phyloP scores from a whole-genome alignment of 768 basidiomycete genomes.

The Boletus speciosus region DNA sequence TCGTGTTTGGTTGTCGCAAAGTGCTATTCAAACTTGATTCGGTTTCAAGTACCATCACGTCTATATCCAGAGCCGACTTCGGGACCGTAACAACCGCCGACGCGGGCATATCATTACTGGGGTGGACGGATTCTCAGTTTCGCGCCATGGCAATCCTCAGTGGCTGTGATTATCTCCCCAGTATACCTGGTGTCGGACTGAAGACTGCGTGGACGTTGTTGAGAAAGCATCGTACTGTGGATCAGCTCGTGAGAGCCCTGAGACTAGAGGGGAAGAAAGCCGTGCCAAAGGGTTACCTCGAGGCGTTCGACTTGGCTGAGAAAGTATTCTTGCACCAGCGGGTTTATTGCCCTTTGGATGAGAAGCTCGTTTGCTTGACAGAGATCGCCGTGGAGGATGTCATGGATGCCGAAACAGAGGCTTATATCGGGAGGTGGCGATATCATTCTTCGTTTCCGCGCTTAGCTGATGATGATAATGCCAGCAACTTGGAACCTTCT shows the following conservation, averaged over 20 bases:
- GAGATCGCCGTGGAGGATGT: conserved; percentile 49
- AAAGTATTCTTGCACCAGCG: conserved; percentile 91
- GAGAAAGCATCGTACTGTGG: conserved; percentile 80
- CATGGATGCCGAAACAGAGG: conserved; percentile 60
- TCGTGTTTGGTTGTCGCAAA: conserved; percentile 92
- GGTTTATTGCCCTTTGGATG: conserved; percentile 74
- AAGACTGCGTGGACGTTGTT: conserved; percentile 88
- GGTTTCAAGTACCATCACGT: conserved; percentile 57
- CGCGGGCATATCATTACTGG: conserved; percentile 68
- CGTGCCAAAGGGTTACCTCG: conserved; percentile 74
- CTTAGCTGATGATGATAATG: conserved; percentile 9
- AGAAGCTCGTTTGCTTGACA: conserved; percentile 68
- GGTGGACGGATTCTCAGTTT: conserved; percentile 90
- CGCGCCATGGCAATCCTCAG: conserved; percentile 91
- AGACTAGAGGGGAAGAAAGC: conserved; percentile 79
- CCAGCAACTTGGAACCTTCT: conserved; percentile 59
- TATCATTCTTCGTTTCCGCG: not conserved
- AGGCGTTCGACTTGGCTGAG: conserved; percentile 78
- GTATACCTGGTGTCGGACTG: conserved; percentile 86
- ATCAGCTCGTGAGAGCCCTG: conserved; percentile 74
- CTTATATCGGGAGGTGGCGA: conserved; percentile 65
- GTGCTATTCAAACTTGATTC: conserved; percentile 93
- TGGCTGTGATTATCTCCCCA: conserved; percentile 90
- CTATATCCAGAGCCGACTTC: conserved; percentile 67
- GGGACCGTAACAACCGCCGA: conserved; percentile 50